Base-by-base conservation (phyloP, 2,329 filamentous ascomycete genomes). In the Pseudocercospora cruenta region DNA sequence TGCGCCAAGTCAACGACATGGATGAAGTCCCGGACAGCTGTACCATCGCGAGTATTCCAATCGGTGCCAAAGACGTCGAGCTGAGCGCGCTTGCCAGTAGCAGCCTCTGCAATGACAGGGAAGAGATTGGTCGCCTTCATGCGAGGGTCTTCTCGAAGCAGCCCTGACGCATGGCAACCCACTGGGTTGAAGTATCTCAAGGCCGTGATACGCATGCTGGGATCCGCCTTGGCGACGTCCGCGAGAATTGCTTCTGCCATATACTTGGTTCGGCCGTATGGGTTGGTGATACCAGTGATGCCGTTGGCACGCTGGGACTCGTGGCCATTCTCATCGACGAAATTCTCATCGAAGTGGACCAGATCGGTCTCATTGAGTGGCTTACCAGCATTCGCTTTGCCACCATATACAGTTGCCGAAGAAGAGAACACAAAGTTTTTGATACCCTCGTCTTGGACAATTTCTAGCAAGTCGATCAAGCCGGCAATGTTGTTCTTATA, bases 101-200 rank as follows among this genome's bases (percentile, higher is more conserved):
- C 81, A 7, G 89, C 87, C 61, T 87, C 85, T 58, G 87, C 83
- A 47, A 90, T 85, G 6, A 90, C 85, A 0, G 88, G 88, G 67
- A 90, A 85, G 43, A 90, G 81, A 73, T 91, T 90, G 45, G 86
- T 88, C 8, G 88, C 86, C 39, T 81, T 83, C 64, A 85, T 84
- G 63, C 85, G 82, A 24, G 88, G 88, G 74, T 89, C 86, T 78
- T 90, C 88, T 19, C 88, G 86, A 10, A 90, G 80, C 6, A 88
- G 78, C 16, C 88, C 88, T 2, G 87, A 89, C 26, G 86, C 80
- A 72, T 90, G 86, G 75, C 87, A 90, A 7, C 88, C 88, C 61
- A 90, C 85, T 0, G 88, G 88, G 69, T 90, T 90, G 80, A 90
- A 90, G 77, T 90, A 90, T 31, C 88, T 83, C 28, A 90, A 80